A percentile compares a stretch with the other conserved stretches of the same genome.
phyloP scores from a whole-genome alignment of 2,329 filamentous ascomycete species.

The Cucurbitaria berberidis region DNA sequence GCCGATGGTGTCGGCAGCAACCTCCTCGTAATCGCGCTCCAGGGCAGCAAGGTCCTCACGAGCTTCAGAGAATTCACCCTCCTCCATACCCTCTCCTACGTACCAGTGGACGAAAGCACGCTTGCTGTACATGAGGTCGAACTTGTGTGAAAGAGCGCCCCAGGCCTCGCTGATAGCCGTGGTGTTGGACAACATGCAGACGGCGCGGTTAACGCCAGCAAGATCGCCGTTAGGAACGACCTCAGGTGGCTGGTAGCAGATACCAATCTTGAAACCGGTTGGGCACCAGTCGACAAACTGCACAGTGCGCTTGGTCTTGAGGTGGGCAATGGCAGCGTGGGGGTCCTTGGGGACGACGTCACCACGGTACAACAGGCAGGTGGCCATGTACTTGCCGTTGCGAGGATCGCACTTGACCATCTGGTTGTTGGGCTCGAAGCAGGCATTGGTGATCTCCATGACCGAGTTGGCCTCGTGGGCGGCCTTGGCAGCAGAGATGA shows the following conservation, averaged over 20 bases:
- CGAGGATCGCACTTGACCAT: conserved; percentile 99
- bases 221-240: conserved; percentile 96
- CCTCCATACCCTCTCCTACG: conserved; percentile 99
- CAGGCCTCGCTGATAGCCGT: conserved; percentile 98
- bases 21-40: conserved; percentile 98
- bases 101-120: conserved; percentile 99
- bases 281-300: conserved; percentile 99
- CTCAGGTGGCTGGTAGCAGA: conserved; percentile 98
- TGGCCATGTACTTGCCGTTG: conserved; percentile 99
- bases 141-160: conserved; percentile 95
- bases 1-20: conserved; percentile 91
- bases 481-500: conserved; percentile 93
- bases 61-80: conserved; percentile 99
- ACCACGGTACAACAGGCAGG: conserved; percentile 95
- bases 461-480: conserved; percentile 98
- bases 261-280: conserved; percentile 99
- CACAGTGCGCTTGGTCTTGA: conserved; percentile 99
- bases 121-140: conserved; percentile 99
- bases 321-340: conserved; percentile 87
- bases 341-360: conserved; percentile 97
- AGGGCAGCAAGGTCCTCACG: conserved; percentile 97
- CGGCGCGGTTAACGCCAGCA: conserved; percentile 96
- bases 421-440: conserved; percentile 99
- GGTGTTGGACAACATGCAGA: conserved; percentile 99
- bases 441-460: conserved; percentile 97